Conservation (phyloP, 1,139 yeast genomes). For the Scheffersomyces lignicola region DNA sequence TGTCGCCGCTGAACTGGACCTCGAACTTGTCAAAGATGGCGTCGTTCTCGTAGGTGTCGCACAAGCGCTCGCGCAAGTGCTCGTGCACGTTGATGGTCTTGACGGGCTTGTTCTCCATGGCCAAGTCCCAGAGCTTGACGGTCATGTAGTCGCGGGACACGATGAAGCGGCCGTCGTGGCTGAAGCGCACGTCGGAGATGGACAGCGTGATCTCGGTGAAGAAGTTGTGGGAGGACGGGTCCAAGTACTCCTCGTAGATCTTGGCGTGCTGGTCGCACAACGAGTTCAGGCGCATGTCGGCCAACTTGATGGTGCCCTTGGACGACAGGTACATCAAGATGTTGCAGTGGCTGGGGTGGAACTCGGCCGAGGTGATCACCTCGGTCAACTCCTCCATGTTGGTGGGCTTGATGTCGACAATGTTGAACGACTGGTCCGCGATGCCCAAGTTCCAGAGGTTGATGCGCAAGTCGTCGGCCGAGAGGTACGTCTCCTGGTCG, state of each 20-base stretch:
- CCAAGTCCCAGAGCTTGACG: slow-evolving; percentile 96
- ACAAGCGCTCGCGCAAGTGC: slow-evolving; percentile 85
- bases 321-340: slow-evolving; percentile 95
- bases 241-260: slow-evolving; percentile 88
- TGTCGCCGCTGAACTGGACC: slow-evolving; percentile 93
- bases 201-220: slow-evolving; percentile 96
- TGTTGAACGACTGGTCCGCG: slow-evolving; percentile 93
- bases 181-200: slow-evolving; percentile 90
- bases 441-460: slow-evolving; percentile 95
- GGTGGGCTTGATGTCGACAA: slow-evolving; percentile 96
- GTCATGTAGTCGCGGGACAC: slow-evolving; percentile 97
- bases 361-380: slow-evolving; percentile 96
- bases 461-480: slow-evolving; percentile 93
- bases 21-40: slow-evolving; percentile 98
- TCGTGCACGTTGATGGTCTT: slow-evolving; percentile 96
- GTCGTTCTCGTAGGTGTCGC: slow-evolving; percentile 98
- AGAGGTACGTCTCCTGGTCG: slow-evolving; percentile 93
- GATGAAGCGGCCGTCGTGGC: slow-evolving; percentile 89
- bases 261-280: slow-evolving; percentile 90
- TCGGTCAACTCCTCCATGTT: slow-evolving; percentile 99
- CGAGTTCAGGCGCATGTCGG: slow-evolving; percentile 96
- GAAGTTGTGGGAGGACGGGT: slow-evolving; percentile 90
- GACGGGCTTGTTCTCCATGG: slow-evolving; percentile 93
- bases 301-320: slow-evolving; percentile 91
- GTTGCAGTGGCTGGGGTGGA: slow-evolving; percentile 92